phyloP scores from a whole-genome alignment of 345 rosid species.

The Gossypium arboreum region DNA sequence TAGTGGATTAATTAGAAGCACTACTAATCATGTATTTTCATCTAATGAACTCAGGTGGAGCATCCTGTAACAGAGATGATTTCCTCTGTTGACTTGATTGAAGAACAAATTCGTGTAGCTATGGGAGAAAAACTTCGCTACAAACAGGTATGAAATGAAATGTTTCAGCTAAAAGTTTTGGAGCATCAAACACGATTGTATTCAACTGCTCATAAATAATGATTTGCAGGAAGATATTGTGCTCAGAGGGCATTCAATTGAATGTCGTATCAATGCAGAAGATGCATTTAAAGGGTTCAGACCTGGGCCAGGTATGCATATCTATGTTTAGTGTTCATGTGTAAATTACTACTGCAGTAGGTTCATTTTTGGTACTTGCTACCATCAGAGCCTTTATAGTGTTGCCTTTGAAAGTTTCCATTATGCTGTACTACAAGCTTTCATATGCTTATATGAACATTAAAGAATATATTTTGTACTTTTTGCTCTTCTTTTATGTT shows the following conservation, averaged over 20 bases:
- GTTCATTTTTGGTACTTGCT: neutral
- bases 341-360: neutral
- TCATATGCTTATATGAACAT: neutral
- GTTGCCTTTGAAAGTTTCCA: neutral
- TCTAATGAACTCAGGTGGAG: constrained; percentile 60
- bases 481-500: neutral
- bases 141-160: constrained; percentile 57
- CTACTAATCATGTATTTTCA: constrained; percentile 12
- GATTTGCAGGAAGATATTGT: constrained; percentile 78
- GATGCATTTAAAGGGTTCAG: constrained; percentile 96
- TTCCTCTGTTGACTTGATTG: constrained; percentile 92
- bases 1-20: neutral
- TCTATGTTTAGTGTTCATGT: neutral
- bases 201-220: constrained; percentile 1
- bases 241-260: constrained; percentile 96
- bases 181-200: neutral
- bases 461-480: neutral
- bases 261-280: constrained; percentile 97
- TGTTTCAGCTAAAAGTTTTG: neutral
- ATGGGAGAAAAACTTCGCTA: constrained; percentile 89
- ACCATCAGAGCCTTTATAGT: neutral
- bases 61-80: constrained; percentile 99
- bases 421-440: neutral
- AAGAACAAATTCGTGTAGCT: constrained; percentile 96
- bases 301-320: constrained; percentile 86